Evolutionary conservation across 2,329 filamentous ascomycete species (phyloP).

Genomic region (Botrytis aclada): DNA sequence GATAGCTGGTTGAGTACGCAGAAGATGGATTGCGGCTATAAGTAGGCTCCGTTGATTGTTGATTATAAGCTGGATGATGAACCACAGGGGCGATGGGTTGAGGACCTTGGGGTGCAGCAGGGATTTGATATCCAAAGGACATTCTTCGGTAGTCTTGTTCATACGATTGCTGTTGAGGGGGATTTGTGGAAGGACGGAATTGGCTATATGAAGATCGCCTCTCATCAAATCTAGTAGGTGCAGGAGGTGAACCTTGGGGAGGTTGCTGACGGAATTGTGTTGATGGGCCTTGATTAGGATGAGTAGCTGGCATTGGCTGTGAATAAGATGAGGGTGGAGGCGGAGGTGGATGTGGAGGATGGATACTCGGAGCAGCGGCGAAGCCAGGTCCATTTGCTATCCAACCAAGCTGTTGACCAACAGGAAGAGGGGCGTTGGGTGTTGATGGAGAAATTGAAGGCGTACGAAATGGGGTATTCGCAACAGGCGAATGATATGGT

Average conservation of each 20-base stretch:
- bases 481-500: conserved; percentile 5
- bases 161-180: conserved; percentile 23
- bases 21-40: conserved; percentile 12
- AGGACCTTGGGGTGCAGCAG: conserved; percentile 3
- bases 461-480: conserved; percentile 19
- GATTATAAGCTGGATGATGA: conserved; percentile 4
- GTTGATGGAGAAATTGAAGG: conserved; percentile 10
- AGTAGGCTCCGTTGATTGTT: conserved; percentile 1
- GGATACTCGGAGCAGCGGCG: not conserved
- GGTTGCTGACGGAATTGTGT: conserved; percentile 14
- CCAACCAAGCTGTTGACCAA: conserved; percentile 37
- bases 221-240: conserved; percentile 16
- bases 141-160: conserved; percentile 29
- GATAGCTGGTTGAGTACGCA: not conserved
- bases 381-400: conserved; percentile 23
- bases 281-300: conserved; percentile 1
- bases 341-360: conserved; percentile 6
- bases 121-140: conserved; percentile 16
- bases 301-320: not conserved
- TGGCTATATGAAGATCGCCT: conserved; percentile 16
- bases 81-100: conserved; percentile 1
- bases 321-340: conserved; percentile 18
- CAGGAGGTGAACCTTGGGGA: conserved; percentile 24
- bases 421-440: conserved; percentile 31
- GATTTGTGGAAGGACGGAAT: conserved; percentile 19